Base-by-base conservation (phyloP, 441 rosid genomes). In the Heliophila coronopifolia region DNA sequence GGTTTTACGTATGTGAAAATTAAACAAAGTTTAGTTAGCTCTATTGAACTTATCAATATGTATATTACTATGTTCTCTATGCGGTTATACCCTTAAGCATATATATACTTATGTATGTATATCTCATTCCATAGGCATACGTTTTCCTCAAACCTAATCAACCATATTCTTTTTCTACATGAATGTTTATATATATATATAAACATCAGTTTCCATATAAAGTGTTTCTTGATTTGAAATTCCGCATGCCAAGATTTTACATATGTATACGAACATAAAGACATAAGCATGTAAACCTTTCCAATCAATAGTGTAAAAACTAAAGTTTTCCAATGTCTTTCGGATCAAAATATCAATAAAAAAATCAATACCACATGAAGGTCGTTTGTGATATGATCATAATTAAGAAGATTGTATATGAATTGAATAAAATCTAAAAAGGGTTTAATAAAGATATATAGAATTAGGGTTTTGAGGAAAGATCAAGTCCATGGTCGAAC, bases 401-500 rank as follows among this genome's bases (percentile, higher is more conserved):
- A 45, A 42, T 10, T 23, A 27, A 4, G 40, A 61, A 8, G 18
- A 31, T 23, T n/a, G n/a, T n/a, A n/a, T n/a, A n/a, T n/a, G 44
- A 47, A 26, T 12, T 20, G 34, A 14, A 44, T 5, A 44, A 30
- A 20, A 26, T 30, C 27, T 25, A 23, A 48, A n/a, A n/a, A n/a
- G n/a, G 38, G 36, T 17, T n/a, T n/a, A n/a, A n/a, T n/a, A n/a
- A n/a, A n/a, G n/a, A n/a, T n/a, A n/a, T n/a, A n/a, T 39, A 30
- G n/a, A 25, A 34, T 6, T 55, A 63, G 40, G 63, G 55, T 49
- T 56, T 33, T 7, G 28, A 35, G 28, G 53, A 25, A 34, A 46
- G 56, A 48, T 41, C 24, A 33, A 28, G 42, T 36, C 69, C 64
- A 65, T 50, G 69, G 69, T 65, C 69, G 69, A 65, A 65, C 69